These are phyloP conservation scores for Garcia nutans DNA, from an alignment of 345 rosid species.

Conservation along the genomic window DNA sequence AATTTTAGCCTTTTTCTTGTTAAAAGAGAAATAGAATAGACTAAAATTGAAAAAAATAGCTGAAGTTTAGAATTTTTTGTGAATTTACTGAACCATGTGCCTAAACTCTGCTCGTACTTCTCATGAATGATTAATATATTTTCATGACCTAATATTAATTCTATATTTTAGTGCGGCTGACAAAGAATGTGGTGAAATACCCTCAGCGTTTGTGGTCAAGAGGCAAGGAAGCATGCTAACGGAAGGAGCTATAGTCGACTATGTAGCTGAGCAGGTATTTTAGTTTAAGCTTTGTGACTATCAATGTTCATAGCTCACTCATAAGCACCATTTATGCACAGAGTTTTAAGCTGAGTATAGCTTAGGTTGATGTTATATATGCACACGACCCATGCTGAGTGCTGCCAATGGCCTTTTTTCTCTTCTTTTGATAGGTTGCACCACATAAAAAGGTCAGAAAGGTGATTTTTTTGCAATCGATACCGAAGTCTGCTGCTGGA, in stretches of 20 bases:
- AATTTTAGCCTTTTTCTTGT: no score
- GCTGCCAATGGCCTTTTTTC: background rate
- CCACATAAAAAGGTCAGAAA: conserved; percentile 84
- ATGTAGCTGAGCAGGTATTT: conserved; percentile 61
- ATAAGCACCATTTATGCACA: background rate
- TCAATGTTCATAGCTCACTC: background rate
- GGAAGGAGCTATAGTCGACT: conserved; percentile 47
- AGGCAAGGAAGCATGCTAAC: conserved; percentile 46
- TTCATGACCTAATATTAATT: background rate
- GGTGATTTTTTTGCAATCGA: conserved; percentile 55
- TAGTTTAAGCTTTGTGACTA: background rate
- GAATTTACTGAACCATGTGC: no score
- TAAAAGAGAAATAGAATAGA: no score
- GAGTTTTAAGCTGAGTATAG: background rate
- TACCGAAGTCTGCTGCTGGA: conserved; percentile 80
- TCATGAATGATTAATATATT: background rate
- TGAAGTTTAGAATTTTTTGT: no score
- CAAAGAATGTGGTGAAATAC: conserved; percentile 72
- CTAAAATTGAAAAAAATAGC: no score
- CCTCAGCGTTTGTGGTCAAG: conserved; percentile 77
- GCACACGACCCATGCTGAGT: background rate
- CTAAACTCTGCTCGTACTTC: no score
- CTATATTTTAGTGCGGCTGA: conserved; percentile 38
- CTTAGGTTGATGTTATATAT: background rate
- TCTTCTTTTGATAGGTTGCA: conserved; percentile 50